phyloP scores from a whole-genome alignment of 495 filamentous ascomycete species.

The Daldinia vernicosa region DNA sequence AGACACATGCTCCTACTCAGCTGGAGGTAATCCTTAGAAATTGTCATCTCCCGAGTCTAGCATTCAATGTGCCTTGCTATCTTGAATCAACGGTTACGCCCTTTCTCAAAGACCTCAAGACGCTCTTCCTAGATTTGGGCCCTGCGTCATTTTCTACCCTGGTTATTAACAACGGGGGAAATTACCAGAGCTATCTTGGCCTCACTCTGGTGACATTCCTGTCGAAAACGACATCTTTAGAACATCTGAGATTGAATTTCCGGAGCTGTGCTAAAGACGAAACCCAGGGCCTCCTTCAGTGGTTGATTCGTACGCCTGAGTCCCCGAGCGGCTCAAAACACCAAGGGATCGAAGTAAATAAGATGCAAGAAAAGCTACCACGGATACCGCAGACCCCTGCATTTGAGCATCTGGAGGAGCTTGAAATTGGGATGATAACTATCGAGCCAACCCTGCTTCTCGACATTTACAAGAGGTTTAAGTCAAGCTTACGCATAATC shows the following conservation, averaged over 20 bases:
- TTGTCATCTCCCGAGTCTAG: conserved; percentile 33
- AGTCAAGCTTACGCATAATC: conserved; percentile 46
- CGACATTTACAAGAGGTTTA: conserved; percentile 47
- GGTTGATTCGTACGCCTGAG: conserved; percentile 24
- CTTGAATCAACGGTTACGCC: conserved; percentile 39
- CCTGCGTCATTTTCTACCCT: not conserved
- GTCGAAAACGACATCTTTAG: conserved; percentile 34
- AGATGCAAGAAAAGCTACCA: conserved; percentile 13
- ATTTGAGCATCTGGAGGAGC: conserved; percentile 44
- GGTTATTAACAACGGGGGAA: not conserved
- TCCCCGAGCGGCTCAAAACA: not conserved
- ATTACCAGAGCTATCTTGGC: not conserved
- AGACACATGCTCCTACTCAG: conserved; percentile 20
- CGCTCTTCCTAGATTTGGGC: conserved; percentile 51
- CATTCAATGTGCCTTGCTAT: conserved; percentile 50
- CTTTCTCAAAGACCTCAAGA: conserved; percentile 47
- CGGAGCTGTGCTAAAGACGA: not conserved
- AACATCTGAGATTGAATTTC: conserved; percentile 49
- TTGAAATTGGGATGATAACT: conserved; percentile 52
- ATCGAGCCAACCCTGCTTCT: conserved; percentile 37
- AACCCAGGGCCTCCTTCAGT: conserved; percentile 33
- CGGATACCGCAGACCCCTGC: conserved; percentile 12
- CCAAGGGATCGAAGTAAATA: not conserved
- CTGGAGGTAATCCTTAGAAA: conserved; percentile 53
- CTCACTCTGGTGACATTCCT: conserved; percentile 41